These are phyloP conservation scores for Favolaschia claudopus DNA, from an alignment of 768 basidiomycete species.

Conservation along the genomic window DNA sequence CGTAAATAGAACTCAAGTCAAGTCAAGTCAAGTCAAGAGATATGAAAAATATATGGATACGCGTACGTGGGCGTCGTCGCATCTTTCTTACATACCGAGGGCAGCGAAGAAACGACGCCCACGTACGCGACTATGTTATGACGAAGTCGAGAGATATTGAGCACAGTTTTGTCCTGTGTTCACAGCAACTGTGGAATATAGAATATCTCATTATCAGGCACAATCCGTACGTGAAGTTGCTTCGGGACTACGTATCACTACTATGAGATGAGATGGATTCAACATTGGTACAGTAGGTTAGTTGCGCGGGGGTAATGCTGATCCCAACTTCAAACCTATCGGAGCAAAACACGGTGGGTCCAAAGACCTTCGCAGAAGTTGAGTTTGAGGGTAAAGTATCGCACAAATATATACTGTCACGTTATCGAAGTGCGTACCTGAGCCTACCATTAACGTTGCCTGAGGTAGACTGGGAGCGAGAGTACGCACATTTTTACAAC, in stretches of 20 bases:
- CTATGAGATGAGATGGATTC: no score
- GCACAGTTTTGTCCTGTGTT: slow-evolving; percentile 14
- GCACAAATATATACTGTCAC: neutral
- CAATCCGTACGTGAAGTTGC: no score
- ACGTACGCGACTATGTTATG: neutral
- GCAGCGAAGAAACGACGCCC: slow-evolving; percentile 18
- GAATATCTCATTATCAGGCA: no score
- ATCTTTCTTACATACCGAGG: slow-evolving; percentile 24
- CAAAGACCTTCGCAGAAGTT: no score
- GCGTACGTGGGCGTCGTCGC: slow-evolving; percentile 13
- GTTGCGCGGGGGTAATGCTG: no score
- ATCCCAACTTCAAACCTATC: no score
- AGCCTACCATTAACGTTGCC: neutral
- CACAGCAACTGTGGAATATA: neutral
- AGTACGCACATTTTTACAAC: slow-evolving; percentile 81
- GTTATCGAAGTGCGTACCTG: slow-evolving; percentile 33
- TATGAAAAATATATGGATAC: neutral
- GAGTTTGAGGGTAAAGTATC: no score
- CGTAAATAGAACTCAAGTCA: no score
- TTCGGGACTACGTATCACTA: no score
- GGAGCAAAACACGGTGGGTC: no score
- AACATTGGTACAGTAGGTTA: no score
- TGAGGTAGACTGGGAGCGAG: neutral
- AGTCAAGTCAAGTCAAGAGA: neutral
- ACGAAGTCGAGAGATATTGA: neutral